phyloP scores from a whole-genome alignment of 805 yeast species.

The Metahyphopichia silvanorum region DNA sequence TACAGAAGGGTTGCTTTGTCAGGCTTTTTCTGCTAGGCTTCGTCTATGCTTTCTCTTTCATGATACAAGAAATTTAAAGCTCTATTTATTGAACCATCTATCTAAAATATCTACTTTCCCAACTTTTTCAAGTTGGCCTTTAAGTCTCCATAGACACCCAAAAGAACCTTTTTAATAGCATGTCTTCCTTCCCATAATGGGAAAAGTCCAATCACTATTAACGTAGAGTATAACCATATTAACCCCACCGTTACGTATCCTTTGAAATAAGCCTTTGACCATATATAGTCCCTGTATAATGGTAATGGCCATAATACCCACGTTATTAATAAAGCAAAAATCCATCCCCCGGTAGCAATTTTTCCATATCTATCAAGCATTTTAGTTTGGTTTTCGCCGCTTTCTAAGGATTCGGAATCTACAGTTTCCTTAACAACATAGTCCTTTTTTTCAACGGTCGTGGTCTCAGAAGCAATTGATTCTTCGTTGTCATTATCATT shows the following conservation, averaged over 20 bases:
- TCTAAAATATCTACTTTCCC: no score
- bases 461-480: not conserved
- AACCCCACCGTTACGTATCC: constrained; percentile 37
- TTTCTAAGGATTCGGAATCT: constrained; percentile 5
- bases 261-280: constrained; percentile 30
- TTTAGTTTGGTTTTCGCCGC: constrained; percentile 4
- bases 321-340: constrained; percentile 26
- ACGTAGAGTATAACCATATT: constrained; percentile 37
- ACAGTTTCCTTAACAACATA: constrained; percentile 1
- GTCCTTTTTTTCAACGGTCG: constrained; percentile 2
- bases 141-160: constrained; percentile 17
- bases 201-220: constrained; percentile 28
- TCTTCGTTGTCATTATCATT: constrained; percentile 6
- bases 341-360: constrained; percentile 21
- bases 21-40: no score
- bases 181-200: constrained; percentile 35
- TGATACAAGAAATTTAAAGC: no score
- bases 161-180: constrained; percentile 17
- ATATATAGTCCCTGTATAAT: constrained; percentile 40
- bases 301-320: constrained; percentile 45
- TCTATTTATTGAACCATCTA: not conserved
- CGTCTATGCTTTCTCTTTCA: no score
- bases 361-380: constrained; percentile 15
- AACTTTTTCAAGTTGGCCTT: no score
- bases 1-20: no score